Percentiles rank a stretch among this genome's conserved stretches.
Evolutionary conservation across 2,329 filamentous ascomycete genomes (phyloP).

Genomic region (Cercospora zeae-maydis): DNA sequence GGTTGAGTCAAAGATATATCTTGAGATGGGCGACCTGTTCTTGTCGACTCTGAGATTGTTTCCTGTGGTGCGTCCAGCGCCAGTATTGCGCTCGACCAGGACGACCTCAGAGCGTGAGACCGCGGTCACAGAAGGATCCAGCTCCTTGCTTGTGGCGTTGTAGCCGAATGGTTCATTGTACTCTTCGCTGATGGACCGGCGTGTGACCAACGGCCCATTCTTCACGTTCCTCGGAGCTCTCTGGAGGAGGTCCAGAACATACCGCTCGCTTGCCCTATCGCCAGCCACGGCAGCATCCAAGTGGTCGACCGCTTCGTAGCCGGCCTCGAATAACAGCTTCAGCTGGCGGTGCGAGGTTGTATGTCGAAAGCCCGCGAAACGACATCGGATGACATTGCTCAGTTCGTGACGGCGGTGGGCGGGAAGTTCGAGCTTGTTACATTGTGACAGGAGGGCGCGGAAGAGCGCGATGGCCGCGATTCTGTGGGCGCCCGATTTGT

Average conservation of each 20-base stretch:
- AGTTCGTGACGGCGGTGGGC: constrained; percentile 37
- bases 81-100: not conserved
- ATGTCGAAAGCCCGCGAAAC: constrained; percentile 59
- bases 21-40: not conserved
- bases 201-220: not conserved
- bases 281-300: constrained; percentile 43
- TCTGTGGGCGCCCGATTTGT: constrained; percentile 49
- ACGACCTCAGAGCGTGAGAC: not conserved
- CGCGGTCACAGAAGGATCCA: not conserved
- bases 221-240: constrained; percentile 25
- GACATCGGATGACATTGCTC: constrained; percentile 56
- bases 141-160: not conserved
- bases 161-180: constrained; percentile 2
- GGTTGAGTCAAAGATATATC: not conserved
- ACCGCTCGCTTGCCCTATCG: constrained; percentile 28
- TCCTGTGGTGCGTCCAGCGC: not conserved
- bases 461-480: constrained; percentile 66
- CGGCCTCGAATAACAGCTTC: constrained; percentile 59
- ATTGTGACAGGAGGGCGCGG: constrained; percentile 61
- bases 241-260: constrained; percentile 30
- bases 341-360: constrained; percentile 60
- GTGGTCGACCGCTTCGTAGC: constrained; percentile 57
- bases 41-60: not conserved
- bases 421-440: constrained; percentile 15
- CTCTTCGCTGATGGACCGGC: constrained; percentile 3